These are phyloP conservation scores for Saccharum hybrid DNA, from an alignment of 202 grass and related monocot species.

Conservation along the genomic window DNA sequence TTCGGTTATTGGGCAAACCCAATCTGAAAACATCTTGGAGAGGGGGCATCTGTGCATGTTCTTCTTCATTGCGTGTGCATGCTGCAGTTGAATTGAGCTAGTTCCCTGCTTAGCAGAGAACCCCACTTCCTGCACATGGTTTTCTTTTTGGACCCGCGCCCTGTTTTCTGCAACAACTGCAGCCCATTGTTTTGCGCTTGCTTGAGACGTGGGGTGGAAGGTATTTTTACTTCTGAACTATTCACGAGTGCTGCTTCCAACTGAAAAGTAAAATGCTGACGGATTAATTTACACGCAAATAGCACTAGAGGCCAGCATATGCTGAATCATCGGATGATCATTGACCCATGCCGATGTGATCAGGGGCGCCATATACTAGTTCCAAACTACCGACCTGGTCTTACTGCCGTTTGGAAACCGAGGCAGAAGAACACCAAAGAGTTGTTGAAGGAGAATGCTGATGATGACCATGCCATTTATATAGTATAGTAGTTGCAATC, in stretches of 20 bases:
- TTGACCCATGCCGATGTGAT: not conserved
- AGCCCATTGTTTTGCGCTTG: constrained; percentile 4
- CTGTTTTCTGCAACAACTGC: not conserved
- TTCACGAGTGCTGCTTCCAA: not conserved
- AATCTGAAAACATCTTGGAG: too few relatives aligned
- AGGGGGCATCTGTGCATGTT: too few relatives aligned
- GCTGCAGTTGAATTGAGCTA: too few relatives aligned
- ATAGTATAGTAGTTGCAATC: too few relatives aligned
- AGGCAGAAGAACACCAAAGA: not conserved
- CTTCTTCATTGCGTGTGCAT: too few relatives aligned
- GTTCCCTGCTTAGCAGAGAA: not conserved
- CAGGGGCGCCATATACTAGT: not conserved
- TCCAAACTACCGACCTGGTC: not conserved
- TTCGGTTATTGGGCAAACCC: too few relatives aligned
- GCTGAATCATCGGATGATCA: not conserved
- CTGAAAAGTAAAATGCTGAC: not conserved
- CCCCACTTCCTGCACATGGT: not conserved
- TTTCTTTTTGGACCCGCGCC: not conserved
- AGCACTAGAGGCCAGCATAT: not conserved
- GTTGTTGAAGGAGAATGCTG: too few relatives aligned
- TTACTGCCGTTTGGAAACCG: not conserved
- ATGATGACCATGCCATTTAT: not conserved
- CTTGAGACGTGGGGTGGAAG: not conserved
- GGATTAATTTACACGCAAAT: not conserved
- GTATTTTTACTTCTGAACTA: not conserved